Evolutionary conservation across 306 rosid species (phyloP).

Genomic region (Casuarina glauca): DNA sequence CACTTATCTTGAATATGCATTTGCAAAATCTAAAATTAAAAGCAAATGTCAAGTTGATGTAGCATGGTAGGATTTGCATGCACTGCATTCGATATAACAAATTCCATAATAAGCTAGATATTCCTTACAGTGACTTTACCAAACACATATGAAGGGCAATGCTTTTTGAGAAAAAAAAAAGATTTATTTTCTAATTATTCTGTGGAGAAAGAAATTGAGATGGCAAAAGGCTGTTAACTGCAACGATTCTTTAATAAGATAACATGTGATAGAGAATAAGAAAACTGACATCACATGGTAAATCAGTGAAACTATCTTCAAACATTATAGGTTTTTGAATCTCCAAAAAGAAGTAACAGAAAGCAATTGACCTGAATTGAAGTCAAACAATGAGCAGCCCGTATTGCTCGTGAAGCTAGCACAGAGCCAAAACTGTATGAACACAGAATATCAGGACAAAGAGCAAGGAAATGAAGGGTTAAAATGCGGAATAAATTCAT

Average conservation of each 20-base stretch:
- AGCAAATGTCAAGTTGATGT: background rate
- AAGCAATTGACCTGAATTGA: constrained; percentile 81
- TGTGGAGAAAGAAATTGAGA: background rate
- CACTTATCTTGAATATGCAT: background rate
- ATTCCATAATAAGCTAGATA: background rate
- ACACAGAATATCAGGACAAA: constrained; percentile 20
- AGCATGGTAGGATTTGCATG: background rate
- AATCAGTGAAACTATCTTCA: background rate
- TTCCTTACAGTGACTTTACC: background rate
- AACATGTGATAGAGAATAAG: background rate
- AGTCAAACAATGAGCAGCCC: constrained; percentile 98
- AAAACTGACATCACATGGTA: background rate
- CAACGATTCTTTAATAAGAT: background rate
- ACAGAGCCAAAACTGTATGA: constrained; percentile 72
- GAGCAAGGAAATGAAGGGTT: constrained; percentile 20
- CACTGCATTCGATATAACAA: background rate
- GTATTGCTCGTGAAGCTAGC: constrained; percentile 86
- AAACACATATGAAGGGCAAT: background rate
- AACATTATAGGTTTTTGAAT: background rate
- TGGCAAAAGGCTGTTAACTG: background rate
- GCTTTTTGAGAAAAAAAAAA: background rate
- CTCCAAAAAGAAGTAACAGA: background rate
- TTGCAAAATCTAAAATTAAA: background rate
- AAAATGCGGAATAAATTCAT: constrained; percentile 17
- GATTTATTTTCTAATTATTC: background rate